phyloP scores from a whole-genome alignment of 768 basidiomycete species.

The Russula compacta region DNA sequence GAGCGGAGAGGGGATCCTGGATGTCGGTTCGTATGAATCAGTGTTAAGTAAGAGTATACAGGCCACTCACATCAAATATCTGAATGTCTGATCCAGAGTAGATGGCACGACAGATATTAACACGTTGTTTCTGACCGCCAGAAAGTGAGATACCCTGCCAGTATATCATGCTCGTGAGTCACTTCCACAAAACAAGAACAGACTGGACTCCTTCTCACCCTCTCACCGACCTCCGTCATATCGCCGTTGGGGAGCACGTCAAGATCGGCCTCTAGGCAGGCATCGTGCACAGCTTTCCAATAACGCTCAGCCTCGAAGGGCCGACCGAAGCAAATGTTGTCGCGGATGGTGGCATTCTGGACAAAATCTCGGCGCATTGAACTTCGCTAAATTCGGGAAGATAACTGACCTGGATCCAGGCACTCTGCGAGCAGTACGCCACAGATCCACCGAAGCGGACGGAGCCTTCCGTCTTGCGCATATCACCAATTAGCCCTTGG shows the following conservation, averaged over 20 bases:
- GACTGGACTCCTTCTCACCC: constrained; percentile 24
- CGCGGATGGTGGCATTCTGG: constrained; percentile 75
- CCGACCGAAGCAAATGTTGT: constrained; percentile 83
- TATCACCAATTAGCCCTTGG: constrained; percentile 74
- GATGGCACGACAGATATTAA: constrained; percentile 81
- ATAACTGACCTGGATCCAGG: constrained; percentile 71
- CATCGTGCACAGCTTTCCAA: constrained; percentile 69
- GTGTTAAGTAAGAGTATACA: not conserved
- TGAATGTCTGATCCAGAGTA: constrained; percentile 83
- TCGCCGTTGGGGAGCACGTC: constrained; percentile 72
- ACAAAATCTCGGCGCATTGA: not conserved
- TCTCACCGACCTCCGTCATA: constrained; percentile 78
- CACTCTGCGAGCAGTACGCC: constrained; percentile 77
- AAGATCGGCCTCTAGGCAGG: constrained; percentile 74
- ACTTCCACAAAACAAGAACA: not conserved
- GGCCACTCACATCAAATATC: constrained; percentile 57
- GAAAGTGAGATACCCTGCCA: constrained; percentile 72
- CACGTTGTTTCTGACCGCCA: constrained; percentile 71
- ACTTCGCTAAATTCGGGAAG: constrained; percentile 1
- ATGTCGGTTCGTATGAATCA: not conserved
- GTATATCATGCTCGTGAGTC: not conserved
- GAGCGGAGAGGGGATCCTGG: constrained; percentile 77
- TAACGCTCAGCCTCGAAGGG: constrained; percentile 76
- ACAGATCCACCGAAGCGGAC: constrained; percentile 69
- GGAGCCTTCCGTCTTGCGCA: constrained; percentile 59